These are phyloP conservation scores for Phaseolus coccineus DNA, from an alignment of 331 rosid genomes.

Conservation along the genomic window DNA sequence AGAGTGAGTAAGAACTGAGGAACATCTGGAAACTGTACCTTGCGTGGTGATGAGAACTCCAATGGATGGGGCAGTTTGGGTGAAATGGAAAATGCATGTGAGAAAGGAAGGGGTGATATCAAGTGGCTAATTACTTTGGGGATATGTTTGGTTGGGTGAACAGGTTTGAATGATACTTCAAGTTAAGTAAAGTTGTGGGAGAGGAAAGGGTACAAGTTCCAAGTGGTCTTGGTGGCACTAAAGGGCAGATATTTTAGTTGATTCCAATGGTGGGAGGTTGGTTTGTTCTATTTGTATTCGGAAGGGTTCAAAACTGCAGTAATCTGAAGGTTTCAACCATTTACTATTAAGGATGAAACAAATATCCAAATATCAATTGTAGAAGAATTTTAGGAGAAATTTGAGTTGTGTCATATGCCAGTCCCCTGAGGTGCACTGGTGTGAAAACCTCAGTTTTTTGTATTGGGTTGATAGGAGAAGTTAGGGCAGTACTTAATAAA, in stretches of 20 bases:
- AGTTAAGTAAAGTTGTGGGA: neutral
- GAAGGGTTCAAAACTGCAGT: neutral
- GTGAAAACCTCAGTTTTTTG: neutral
- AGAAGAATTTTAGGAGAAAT: neutral
- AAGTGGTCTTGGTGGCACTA: neutral
- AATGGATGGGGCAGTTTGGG: neutral
- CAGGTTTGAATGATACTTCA: neutral
- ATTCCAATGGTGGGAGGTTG: neutral
- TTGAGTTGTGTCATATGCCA: neutral
- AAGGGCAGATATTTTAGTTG: neutral
- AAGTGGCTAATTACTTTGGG: neutral
- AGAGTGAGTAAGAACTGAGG: neutral
- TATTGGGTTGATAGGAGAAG: neutral
- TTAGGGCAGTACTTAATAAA: neutral
- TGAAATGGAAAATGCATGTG: neutral
- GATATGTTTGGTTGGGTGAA: constrained; percentile 1
- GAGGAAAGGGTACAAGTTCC: neutral
- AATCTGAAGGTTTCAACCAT: neutral
- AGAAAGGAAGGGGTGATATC: neutral
- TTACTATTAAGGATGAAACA: neutral
- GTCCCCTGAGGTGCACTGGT: neutral
- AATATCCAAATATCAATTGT: neutral
- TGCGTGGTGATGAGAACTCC: neutral
- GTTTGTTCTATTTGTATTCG: neutral
- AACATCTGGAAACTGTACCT: neutral